Percentiles rank a stretch among this genome's conserved stretches.
These are phyloP conservation scores for Penicillium maclennaniae DNA, from an alignment of 495 filamentous ascomycete species.

Conservation along the genomic window DNA sequence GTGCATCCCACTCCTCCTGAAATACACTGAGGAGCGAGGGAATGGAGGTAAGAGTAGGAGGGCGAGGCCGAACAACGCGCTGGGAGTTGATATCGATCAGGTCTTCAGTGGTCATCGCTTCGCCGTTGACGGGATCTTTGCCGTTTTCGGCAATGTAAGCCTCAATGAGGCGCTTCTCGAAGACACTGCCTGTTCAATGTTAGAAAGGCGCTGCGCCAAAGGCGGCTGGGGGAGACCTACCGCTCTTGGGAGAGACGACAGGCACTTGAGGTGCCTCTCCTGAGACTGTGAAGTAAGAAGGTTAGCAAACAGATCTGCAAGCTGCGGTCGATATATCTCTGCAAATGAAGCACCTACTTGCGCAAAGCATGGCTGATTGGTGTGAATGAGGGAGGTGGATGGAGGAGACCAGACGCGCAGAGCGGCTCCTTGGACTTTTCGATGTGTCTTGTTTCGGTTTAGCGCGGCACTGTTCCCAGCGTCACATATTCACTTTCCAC, in stretches of 20 bases:
- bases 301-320: constrained; percentile 15
- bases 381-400: constrained; percentile 26
- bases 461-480: constrained; percentile 30
- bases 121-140: constrained; percentile 88
- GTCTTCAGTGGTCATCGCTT: constrained; percentile 81
- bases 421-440: constrained; percentile 44
- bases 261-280: constrained; percentile 95
- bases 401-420: constrained; percentile 28
- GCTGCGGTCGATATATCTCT: not conserved
- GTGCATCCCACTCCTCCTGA: constrained; percentile 96
- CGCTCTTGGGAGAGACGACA: constrained; percentile 90
- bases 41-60: constrained; percentile 93
- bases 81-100: constrained; percentile 81
- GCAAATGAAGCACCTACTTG: constrained; percentile 53
- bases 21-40: constrained; percentile 95
- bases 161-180: constrained; percentile 92
- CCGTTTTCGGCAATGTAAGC: constrained; percentile 92
- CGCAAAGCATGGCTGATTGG: constrained; percentile 60
- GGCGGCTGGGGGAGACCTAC: constrained; percentile 46
- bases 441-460: constrained; percentile 36
- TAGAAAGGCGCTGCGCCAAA: constrained; percentile 20
- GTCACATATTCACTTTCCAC: not conserved
- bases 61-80: constrained; percentile 79
- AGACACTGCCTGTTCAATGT: constrained; percentile 65
- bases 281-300: constrained; percentile 61